These are phyloP conservation scores for Erigeron canadensis DNA, from an alignment of 129 eudicot species.

Conservation along the genomic window DNA sequence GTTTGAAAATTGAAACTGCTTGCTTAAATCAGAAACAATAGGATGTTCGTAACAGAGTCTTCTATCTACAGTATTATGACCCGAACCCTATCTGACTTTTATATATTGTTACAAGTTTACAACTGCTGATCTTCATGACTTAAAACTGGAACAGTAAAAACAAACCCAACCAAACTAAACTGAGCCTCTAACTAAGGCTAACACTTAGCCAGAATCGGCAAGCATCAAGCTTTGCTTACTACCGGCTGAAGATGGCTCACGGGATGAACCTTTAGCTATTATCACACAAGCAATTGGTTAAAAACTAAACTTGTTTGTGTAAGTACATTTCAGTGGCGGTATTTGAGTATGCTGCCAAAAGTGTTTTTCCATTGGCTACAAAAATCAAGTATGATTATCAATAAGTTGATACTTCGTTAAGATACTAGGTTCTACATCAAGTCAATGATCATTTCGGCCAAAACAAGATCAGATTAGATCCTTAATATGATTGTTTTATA, in stretches of 20 bases:
- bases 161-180: neutral
- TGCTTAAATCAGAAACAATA: neutral
- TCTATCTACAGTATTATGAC: too few relatives aligned
- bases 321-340: neutral
- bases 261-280: neutral
- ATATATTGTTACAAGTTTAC: constrained; percentile 14
- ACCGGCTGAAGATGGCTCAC: neutral
- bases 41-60: neutral
- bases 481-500: too few relatives aligned
- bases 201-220: neutral
- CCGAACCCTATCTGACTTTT: neutral
- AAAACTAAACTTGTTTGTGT: neutral
- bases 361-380: neutral
- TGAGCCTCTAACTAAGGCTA: neutral
- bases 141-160: neutral
- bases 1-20: neutral
- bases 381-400: neutral
- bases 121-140: constrained; percentile 8
- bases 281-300: neutral
- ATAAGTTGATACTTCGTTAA: neutral
- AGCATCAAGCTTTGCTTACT: neutral
- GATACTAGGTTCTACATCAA: neutral
- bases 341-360: neutral
- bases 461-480: neutral
- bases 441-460: neutral